These are phyloP conservation scores for Sugiyamaella marilandica DNA, from an alignment of 805 yeast species.

Conservation along the genomic window DNA sequence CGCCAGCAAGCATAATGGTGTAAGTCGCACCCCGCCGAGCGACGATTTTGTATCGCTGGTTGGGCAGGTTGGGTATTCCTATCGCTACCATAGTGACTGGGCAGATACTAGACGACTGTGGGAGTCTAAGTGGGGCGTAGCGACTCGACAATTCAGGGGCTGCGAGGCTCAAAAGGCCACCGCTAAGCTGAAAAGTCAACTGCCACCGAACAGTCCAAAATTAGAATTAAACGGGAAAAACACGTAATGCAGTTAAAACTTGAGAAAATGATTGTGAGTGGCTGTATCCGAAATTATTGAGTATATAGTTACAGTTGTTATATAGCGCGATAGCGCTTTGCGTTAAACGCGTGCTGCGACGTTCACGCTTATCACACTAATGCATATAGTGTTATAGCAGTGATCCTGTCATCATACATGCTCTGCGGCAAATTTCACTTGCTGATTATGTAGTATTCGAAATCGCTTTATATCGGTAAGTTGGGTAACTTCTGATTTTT, in stretches of 20 bases:
- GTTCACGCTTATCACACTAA: slow-evolving; percentile 82
- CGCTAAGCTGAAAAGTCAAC: no score
- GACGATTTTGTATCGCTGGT: slow-evolving; percentile 36
- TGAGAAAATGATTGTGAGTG: no score
- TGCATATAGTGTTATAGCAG: slow-evolving; percentile 88
- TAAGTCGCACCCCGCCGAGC: slow-evolving; percentile 59
- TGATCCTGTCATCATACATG: slow-evolving; percentile 99
- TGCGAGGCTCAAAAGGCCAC: neutral
- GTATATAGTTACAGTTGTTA: neutral
- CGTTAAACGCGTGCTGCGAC: slow-evolving; percentile 62
- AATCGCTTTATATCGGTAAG: slow-evolving; percentile 97
- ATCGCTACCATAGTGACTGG: slow-evolving; percentile 12
- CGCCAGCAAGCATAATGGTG: slow-evolving; percentile 83
- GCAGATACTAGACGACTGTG: neutral
- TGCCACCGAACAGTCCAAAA: no score
- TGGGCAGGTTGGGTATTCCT: slow-evolving; percentile 29
- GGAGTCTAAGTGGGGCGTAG: neutral
- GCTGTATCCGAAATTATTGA: neutral
- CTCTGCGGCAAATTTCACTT: no score
- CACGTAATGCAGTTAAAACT: no score
- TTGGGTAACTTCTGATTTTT: slow-evolving; percentile 80
- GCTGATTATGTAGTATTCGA: no score
- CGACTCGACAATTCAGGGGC: neutral
- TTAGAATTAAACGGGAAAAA: no score
- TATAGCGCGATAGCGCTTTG: neutral